Evolutionary conservation across 1,139 yeast genomes (phyloP).

Genomic region (Diutina siamensis): DNA sequence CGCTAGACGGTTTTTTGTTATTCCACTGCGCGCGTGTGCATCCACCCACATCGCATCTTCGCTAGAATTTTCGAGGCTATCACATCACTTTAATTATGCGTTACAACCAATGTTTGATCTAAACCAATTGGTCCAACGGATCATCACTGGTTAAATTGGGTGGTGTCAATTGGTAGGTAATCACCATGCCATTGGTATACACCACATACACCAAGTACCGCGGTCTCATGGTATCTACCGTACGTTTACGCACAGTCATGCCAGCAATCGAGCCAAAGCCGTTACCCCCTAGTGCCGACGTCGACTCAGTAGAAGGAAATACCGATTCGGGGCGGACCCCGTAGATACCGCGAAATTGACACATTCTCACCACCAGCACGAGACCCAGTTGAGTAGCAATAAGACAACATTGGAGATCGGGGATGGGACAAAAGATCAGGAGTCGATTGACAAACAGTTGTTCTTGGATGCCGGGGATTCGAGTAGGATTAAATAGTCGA

Average conservation of each 20-base stretch:
- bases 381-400: slow-evolving; percentile 50
- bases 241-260: slow-evolving; percentile 1
- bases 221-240: neutral
- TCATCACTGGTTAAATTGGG: neutral
- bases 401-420: slow-evolving; percentile 41
- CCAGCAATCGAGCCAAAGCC: slow-evolving; percentile 1
- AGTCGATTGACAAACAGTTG: slow-evolving; percentile 37
- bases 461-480: slow-evolving; percentile 24
- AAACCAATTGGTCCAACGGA: neutral
- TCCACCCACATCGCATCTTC: neutral
- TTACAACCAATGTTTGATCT: too few species aligned
- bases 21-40: neutral
- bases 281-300: neutral
- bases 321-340: slow-evolving; percentile 53
- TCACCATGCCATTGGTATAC: neutral
- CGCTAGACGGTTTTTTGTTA: neutral
- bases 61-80: neutral
- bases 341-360: slow-evolving; percentile 42
- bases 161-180: neutral
- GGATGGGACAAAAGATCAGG: slow-evolving; percentile 39
- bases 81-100: too few species aligned
- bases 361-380: slow-evolving; percentile 45
- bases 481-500: slow-evolving; percentile 25
- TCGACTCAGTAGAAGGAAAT: slow-evolving; percentile 20
- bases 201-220: neutral